These are phyloP conservation scores for Aschersonia sp. DNA, from an alignment of 2,329 filamentous ascomycete genomes.

Conservation along the genomic window DNA sequence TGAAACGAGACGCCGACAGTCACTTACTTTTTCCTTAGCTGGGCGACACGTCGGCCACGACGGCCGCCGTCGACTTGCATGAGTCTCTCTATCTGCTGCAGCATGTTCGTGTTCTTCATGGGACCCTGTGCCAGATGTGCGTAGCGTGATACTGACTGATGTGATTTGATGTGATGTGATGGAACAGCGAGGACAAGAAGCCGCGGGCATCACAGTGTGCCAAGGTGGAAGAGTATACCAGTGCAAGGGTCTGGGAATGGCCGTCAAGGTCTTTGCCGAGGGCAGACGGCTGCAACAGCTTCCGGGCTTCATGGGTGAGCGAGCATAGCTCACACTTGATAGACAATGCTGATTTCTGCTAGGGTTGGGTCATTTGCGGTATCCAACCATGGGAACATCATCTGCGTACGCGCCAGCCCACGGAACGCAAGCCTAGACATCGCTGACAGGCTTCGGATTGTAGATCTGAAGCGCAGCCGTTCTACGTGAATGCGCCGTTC, in stretches of 20 bases:
- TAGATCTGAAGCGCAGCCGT: conserved; percentile 80
- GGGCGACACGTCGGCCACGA: conserved; percentile 17
- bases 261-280: conserved; percentile 54
- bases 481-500: conserved; percentile 75
- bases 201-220: conserved; percentile 69
- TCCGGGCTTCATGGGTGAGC: conserved; percentile 57
- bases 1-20: not conserved
- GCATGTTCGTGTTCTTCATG: conserved; percentile 16
- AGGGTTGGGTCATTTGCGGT: conserved; percentile 62
- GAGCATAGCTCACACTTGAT: not conserved
- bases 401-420: conserved; percentile 18
- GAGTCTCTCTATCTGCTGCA: conserved; percentile 60
- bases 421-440: not conserved
- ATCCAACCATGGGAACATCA: conserved; percentile 78
- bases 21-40: conserved; percentile 8
- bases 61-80: conserved; percentile 50
- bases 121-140: too few species aligned
- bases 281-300: conserved; percentile 47
- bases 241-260: conserved; percentile 50
- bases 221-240: conserved; percentile 71
- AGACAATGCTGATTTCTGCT: not conserved
- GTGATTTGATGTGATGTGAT: conserved; percentile 18
- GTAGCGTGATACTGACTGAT: too few species aligned
- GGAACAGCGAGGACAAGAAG: conserved; percentile 54
- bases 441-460: conserved; percentile 1